These are phyloP conservation scores for Aureobasidium musti DNA, from an alignment of 2,329 filamentous ascomycete genomes.

Conservation along the genomic window DNA sequence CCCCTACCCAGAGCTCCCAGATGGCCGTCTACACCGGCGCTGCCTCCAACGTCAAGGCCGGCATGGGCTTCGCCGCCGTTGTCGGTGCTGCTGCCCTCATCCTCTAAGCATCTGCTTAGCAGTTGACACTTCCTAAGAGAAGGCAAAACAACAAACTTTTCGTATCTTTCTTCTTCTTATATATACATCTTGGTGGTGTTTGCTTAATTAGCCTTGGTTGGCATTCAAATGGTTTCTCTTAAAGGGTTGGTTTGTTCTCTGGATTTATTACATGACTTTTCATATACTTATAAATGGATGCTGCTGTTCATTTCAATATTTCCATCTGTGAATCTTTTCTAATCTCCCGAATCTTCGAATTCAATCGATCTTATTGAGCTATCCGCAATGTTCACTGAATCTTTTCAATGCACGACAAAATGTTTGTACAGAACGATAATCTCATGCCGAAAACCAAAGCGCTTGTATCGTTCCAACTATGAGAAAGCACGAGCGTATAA, in stretches of 20 bases:
- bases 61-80: constrained; percentile 24
- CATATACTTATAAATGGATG: constrained; percentile 13
- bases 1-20: constrained; percentile 3
- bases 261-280: constrained; percentile 4
- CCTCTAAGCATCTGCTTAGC: constrained; percentile 26
- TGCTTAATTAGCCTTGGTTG: constrained; percentile 14
- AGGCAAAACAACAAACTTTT: constrained; percentile 14
- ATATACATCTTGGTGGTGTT: constrained; percentile 17
- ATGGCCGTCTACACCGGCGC: constrained; percentile 29
- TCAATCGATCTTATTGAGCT: too few relatives aligned
- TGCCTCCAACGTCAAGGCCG: constrained; percentile 27
- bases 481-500: too few relatives aligned
- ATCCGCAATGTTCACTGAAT: too few relatives aligned
- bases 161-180: constrained; percentile 5
- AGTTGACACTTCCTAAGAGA: background rate
- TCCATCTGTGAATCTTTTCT: too few relatives aligned
- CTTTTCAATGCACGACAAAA: too few relatives aligned
- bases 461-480: too few relatives aligned
- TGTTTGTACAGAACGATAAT: too few relatives aligned
- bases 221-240: constrained; percentile 15
- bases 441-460: too few relatives aligned
- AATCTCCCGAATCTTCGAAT: too few relatives aligned
- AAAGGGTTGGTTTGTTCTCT: constrained; percentile 6
- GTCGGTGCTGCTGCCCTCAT: constrained; percentile 29
- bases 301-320: constrained; percentile 8